These are phyloP conservation scores for Cercis canadensis DNA, from an alignment of 306 rosid genomes.

Conservation along the genomic window DNA sequence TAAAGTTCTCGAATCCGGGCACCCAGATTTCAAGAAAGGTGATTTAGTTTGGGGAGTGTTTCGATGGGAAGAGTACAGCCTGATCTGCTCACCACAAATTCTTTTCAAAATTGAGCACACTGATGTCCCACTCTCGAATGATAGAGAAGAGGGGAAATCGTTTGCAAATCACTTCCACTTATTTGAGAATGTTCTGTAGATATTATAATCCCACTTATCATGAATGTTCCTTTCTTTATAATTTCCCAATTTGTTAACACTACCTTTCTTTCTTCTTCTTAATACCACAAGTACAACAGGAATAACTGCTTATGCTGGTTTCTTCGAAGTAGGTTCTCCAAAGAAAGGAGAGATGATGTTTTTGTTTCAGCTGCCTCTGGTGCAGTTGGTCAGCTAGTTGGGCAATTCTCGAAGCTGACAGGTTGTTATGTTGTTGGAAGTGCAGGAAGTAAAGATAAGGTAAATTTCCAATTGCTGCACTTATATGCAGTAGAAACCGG, in stretches of 20 bases:
- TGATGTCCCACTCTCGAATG: slow-evolving; percentile 12
- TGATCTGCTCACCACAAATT: background rate
- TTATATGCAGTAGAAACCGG: too few species aligned
- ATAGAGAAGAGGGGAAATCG: too few species aligned
- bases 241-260: background rate
- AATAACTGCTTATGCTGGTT: slow-evolving; percentile 32
- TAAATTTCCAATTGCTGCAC: background rate
- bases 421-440: slow-evolving; percentile 47
- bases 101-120: slow-evolving; percentile 27
- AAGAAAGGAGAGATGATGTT: slow-evolving; percentile 34
- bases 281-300: slow-evolving; percentile 3
- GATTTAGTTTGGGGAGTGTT: slow-evolving; percentile 37
- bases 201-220: too few species aligned
- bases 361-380: slow-evolving; percentile 36
- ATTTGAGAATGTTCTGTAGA: too few species aligned
- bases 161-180: too few species aligned
- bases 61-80: slow-evolving; percentile 31
- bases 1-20: slow-evolving; percentile 37
- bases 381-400: slow-evolving; percentile 32
- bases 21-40: slow-evolving; percentile 33
- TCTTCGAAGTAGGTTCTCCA: slow-evolving; percentile 24
- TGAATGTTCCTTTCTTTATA: too few species aligned
- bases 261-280: too few species aligned
- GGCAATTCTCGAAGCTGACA: slow-evolving; percentile 27
- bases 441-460: slow-evolving; percentile 28